phyloP scores from a whole-genome alignment of 768 basidiomycete species.

The Tephrocybe sp. region DNA sequence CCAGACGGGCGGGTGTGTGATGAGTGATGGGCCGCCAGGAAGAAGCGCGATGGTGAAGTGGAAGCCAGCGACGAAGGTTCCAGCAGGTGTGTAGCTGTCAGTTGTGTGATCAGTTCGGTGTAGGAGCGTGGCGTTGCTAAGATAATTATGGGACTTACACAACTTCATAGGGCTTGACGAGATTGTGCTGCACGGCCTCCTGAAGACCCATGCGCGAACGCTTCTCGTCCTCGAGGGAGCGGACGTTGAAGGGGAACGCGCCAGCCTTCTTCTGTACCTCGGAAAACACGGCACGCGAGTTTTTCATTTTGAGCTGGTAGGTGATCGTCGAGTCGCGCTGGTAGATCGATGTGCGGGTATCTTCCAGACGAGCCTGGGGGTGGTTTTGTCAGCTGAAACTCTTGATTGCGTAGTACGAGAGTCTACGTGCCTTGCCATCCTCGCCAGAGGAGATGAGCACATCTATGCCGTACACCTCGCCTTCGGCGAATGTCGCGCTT shows the following conservation, averaged over 20 bases:
- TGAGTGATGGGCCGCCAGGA: conserved; percentile 82
- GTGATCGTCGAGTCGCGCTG: conserved; percentile 84
- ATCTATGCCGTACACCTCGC: conserved; percentile 95
- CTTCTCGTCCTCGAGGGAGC: conserved; percentile 93
- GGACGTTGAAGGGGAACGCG: conserved; percentile 96
- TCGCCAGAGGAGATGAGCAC: conserved; percentile 84
- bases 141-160: conserved; percentile 69
- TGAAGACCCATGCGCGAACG: conserved; percentile 91
- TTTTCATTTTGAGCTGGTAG: conserved; percentile 98
- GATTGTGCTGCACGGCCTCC: conserved; percentile 92
- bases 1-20: conserved; percentile 90
- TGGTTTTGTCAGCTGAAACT: background rate
- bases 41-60: conserved; percentile 96
- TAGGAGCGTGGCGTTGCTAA: background rate
- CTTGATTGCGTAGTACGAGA: background rate
- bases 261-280: conserved; percentile 99
- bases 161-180: conserved; percentile 95
- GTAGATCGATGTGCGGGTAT: conserved; percentile 90
- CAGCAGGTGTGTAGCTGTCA: conserved; percentile 72
- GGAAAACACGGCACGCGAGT: conserved; percentile 92
- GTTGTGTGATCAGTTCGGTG: conserved; percentile 4
- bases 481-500: conserved; percentile 82
- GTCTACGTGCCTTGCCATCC: conserved; percentile 77
- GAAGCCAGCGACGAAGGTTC: conserved; percentile 90
- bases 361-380: conserved; percentile 80